Evolutionary conservation across 129 eudicot species (phyloP), one percentile per base, ranked within the genome.

Genomic region (Helianthus tuberosus): DNA sequence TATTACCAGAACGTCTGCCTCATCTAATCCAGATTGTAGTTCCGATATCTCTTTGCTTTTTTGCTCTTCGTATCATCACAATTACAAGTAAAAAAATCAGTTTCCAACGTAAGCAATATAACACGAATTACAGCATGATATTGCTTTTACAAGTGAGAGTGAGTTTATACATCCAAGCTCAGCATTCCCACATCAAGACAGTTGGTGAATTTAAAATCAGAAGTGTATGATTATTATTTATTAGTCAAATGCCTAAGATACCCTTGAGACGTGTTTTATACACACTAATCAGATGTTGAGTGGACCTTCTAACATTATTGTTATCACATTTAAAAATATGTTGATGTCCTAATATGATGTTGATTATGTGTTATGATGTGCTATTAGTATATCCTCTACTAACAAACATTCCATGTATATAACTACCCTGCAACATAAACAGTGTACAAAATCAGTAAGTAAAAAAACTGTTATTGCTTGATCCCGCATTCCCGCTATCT

Each of bases 1-100:
- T 47, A 32, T 64, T 95, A 95, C 99, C 99, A 95, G 80, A 48
- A 95, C 90, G 81, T 91, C 99, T 61, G 96, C 99, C 65, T 95
- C 99, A 63, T 91, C 94, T 73, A 95, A 62, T 80, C 94, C 96
- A 20, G 85, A 90, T 70, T 86, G 91, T n/a, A 91, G 66, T 84
- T 95, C 99, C 8, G 86, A 47, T 6, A 91, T 46, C 86, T 95
- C 90, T 69, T 83, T 87, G 77, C 75, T 84, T 80, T 82, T 95
- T 80, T 82, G 83, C 72, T 77, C 99, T 91, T 83, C 83, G 74
- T 64, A 75, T 74, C 77, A 86, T 39, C 55, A 69, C 5, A 50
- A 9, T 66, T 43, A 65, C 43, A 64, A 68, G 54, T 14, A 53
- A 55, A 72, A 72, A 39, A 63, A 46, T 69, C 51, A 76, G 71